phyloP scores from a whole-genome alignment of 371 early-diverging fungal species.

The Saksenaea vasiformis region DNA sequence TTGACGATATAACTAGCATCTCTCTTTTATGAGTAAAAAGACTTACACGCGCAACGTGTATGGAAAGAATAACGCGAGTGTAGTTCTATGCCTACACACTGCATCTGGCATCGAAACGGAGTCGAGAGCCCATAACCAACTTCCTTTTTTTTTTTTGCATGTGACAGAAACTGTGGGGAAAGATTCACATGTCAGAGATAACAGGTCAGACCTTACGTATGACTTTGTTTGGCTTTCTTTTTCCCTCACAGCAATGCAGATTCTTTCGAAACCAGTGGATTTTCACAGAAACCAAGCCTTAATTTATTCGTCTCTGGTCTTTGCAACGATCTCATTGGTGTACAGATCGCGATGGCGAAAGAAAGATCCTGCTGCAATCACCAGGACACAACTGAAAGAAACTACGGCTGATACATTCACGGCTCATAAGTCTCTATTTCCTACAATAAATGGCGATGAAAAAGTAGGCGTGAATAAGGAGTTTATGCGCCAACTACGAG shows the following conservation, averaged over 20 bases:
- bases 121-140: background rate
- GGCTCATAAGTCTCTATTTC: slow-evolving; percentile 29
- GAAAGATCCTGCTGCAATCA: slow-evolving; percentile 1
- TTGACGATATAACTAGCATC: no score
- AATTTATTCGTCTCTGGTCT: slow-evolving; percentile 16
- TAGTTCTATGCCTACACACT: no score
- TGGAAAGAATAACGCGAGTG: no score
- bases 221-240: background rate
- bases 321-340: slow-evolving; percentile 11
- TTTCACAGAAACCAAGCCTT: slow-evolving; percentile 5
- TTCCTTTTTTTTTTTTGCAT: slow-evolving; percentile 5
- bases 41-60: no score
- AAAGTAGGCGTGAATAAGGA: slow-evolving; percentile 69
- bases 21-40: no score
- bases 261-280: background rate
- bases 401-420: slow-evolving; percentile 16
- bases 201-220: background rate
- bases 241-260: background rate
- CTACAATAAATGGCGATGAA: slow-evolving; percentile 25
- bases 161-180: slow-evolving; percentile 5
- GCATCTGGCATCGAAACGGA: background rate
- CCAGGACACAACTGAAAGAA: slow-evolving; percentile 13
- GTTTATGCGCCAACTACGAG: slow-evolving; percentile 68
- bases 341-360: slow-evolving; percentile 6
- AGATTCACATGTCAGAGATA: slow-evolving; percentile 1